Evolutionary conservation across 129 eudicot genomes (phyloP).

Genomic region (Centrapalus pauciflorus): DNA sequence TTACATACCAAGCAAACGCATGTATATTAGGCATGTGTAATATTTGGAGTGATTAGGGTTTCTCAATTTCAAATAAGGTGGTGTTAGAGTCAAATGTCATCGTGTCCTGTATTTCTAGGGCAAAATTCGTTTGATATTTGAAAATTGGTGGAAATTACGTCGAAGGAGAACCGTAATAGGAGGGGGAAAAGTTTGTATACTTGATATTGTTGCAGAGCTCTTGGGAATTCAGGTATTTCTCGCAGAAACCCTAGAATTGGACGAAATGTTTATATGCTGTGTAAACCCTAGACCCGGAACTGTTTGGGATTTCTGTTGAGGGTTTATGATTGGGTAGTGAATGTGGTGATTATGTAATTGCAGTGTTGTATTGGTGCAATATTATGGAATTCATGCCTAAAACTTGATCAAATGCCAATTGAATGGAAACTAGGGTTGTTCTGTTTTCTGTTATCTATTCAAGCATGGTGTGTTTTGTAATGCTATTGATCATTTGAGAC

Average conservation of each 20-base stretch:
- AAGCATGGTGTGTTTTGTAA: not conserved
- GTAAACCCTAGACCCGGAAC: slow-evolving; percentile 49
- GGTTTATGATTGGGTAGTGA: slow-evolving; percentile 24
- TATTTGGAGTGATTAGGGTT: not conserved
- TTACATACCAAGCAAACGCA: slow-evolving; percentile 5
- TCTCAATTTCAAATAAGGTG: slow-evolving; percentile 1
- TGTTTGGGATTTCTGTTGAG: slow-evolving; percentile 14
- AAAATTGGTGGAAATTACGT: slow-evolving; percentile 22
- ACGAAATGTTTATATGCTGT: slow-evolving; percentile 23
- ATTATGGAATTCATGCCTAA: slow-evolving; percentile 17
- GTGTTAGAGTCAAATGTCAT: slow-evolving; percentile 1
- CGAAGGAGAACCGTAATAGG: slow-evolving; percentile 28
- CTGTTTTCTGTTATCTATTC: slow-evolving; percentile 16
- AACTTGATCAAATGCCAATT: slow-evolving; percentile 14
- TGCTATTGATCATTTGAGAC: slow-evolving; percentile 7
- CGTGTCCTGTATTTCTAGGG: slow-evolving; percentile 26
- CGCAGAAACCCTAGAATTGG: slow-evolving; percentile 49
- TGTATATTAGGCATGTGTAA: slow-evolving; percentile 15
- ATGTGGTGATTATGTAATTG: slow-evolving; percentile 22
- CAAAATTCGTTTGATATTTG: slow-evolving; percentile 33
- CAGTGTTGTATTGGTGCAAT: slow-evolving; percentile 28
- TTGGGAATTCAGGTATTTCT: slow-evolving; percentile 56
- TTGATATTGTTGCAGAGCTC: slow-evolving; percentile 25
- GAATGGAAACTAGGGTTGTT: slow-evolving; percentile 16
- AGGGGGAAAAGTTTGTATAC: slow-evolving; percentile 19